These are phyloP conservation scores for Rubia occidens DNA, from an alignment of 305 asterid genomes.

Conservation along the genomic window DNA sequence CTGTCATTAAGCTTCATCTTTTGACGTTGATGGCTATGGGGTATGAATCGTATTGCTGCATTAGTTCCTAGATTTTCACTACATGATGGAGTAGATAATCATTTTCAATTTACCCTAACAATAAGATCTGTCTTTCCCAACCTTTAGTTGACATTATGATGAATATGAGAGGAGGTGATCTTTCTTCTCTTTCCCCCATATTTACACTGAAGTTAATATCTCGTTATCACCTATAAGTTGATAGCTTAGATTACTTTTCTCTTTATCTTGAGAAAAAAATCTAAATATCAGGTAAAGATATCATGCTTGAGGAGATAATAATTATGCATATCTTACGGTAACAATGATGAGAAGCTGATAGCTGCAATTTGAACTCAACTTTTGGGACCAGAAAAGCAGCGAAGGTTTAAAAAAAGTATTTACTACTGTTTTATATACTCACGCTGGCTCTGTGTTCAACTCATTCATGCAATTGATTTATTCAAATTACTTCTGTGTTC, in stretches of 20 bases:
- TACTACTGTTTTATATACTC: neutral
- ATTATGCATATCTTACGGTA: conserved; percentile 41
- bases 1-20: no score
- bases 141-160: conserved; percentile 44
- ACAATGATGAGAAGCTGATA: conserved; percentile 83
- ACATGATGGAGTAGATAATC: no score
- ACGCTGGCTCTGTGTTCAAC: neutral
- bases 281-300: neutral
- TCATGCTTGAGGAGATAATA: neutral
- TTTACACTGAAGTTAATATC: conserved; percentile 5
- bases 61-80: no score
- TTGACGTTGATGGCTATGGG: no score
- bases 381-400: conserved; percentile 55
- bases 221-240: conserved; percentile 10
- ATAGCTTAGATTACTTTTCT: neutral
- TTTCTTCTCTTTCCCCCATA: neutral
- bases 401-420: conserved; percentile 34
- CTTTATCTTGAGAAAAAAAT: neutral
- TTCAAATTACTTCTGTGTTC: no score
- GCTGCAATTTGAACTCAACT: conserved; percentile 80
- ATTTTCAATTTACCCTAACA: no score
- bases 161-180: conserved; percentile 95
- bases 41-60: no score
- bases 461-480: no score
- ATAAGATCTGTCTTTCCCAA: no score